Evolutionary conservation across 805 yeast species (phyloP).

Genomic region (Pichia nakasei): DNA sequence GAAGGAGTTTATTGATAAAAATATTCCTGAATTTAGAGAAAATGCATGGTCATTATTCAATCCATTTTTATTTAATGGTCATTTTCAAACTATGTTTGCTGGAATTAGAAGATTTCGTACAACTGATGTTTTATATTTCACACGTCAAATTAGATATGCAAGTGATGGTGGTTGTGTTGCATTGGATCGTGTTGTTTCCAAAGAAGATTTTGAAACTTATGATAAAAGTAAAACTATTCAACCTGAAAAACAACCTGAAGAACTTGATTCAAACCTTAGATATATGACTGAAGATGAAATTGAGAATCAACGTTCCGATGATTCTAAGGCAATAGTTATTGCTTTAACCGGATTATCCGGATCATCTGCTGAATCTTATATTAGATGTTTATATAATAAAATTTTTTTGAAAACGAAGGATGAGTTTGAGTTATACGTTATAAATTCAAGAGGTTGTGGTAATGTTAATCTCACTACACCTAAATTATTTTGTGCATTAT

Average conservation of each 20-base stretch:
- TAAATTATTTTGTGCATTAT: constrained; percentile 56
- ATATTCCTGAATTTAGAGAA: constrained; percentile 36
- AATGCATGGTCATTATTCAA: constrained; percentile 46
- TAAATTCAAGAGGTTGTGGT: constrained; percentile 74
- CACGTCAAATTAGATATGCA: constrained; percentile 52
- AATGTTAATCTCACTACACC: constrained; percentile 61
- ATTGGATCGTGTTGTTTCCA: constrained; percentile 59
- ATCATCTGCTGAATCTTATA: constrained; percentile 74
- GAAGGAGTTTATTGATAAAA: constrained; percentile 15
- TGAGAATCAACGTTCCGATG: constrained; percentile 18
- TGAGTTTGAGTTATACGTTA: constrained; percentile 57
- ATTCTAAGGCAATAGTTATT: constrained; percentile 50
- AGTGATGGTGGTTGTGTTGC: constrained; percentile 67
- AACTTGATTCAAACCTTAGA: constrained; percentile 45
- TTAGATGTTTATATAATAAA: constrained; percentile 46
- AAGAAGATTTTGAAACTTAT: constrained; percentile 17
- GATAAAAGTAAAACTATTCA: constrained; percentile 22
- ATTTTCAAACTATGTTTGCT: constrained; percentile 69
- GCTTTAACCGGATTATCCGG: constrained; percentile 75
- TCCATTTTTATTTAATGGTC: constrained; percentile 62
- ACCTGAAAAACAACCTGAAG: constrained; percentile 28
- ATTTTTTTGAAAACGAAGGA: constrained; percentile 19
- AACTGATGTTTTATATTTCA: constrained; percentile 55
- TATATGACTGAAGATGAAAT: constrained; percentile 42
- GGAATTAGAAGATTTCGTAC: constrained; percentile 44